Evolutionary conservation across 768 basidiomycete genomes (phyloP).

Genomic region (Lenzites betulinus): DNA sequence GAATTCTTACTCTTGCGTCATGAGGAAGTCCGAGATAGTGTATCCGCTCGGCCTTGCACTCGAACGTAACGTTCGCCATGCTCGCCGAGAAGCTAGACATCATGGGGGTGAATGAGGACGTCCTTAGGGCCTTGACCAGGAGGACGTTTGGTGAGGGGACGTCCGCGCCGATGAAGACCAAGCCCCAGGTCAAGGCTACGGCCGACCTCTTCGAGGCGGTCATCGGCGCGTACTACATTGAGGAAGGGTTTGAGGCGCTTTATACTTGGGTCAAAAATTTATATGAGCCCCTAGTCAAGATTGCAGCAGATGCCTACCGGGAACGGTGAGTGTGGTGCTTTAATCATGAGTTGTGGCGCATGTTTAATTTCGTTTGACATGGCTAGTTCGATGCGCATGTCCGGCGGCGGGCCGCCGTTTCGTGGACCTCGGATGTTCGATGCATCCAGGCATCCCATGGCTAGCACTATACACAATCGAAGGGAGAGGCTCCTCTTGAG

Average conservation of each 20-base stretch:
- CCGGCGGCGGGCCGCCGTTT: neutral
- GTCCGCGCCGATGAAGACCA: constrained; percentile 17
- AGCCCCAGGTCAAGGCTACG: constrained; percentile 36
- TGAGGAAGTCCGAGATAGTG: constrained; percentile 16
- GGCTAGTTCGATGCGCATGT: neutral
- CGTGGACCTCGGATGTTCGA: neutral
- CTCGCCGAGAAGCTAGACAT: constrained; percentile 36
- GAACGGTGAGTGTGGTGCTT: constrained; percentile 24
- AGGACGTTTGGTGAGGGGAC: constrained; percentile 30
- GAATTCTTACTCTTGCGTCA: neutral
- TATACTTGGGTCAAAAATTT: constrained; percentile 41
- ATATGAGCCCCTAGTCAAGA: constrained; percentile 41
- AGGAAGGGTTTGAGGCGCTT: constrained; percentile 41
- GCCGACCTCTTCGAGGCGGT: constrained; percentile 52
- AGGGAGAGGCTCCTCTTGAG: constrained; percentile 72
- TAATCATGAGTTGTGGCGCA: neutral
- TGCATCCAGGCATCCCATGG: neutral
- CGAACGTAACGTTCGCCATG: constrained; percentile 31
- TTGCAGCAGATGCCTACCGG: constrained; percentile 33
- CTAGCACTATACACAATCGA: constrained; percentile 26
- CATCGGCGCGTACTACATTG: constrained; percentile 45
- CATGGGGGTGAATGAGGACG: constrained; percentile 27
- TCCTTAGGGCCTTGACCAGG: constrained; percentile 25
- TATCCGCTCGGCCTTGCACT: constrained; percentile 27
- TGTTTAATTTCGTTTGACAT: neutral